Base-by-base conservation (phyloP, 1,284 basidiomycete genomes). In the Ganoderma resinaceum region DNA sequence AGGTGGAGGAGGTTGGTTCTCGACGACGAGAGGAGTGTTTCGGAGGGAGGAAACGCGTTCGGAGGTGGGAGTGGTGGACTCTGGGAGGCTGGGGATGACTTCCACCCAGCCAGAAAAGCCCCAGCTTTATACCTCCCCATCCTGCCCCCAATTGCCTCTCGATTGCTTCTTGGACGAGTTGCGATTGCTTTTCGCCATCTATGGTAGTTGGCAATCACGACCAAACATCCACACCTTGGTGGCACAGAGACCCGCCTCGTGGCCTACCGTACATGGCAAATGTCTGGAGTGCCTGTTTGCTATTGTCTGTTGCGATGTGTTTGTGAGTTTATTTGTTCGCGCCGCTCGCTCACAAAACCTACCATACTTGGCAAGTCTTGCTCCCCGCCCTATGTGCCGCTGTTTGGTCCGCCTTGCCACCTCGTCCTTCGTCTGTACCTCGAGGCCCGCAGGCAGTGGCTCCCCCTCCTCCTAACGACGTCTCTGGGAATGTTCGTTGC, bases 101-200 rank as follows among this genome's bases (percentile, higher is more conserved):
- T 60, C 20, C 58, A 18, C 26, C 9, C n/a, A 26, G n/a, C 33
- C 58, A 1, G 38, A 59, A 23, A 14, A 12, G n/a, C 18, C 57
- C 57, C 35, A 37, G 35, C 58, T 60, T 60, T 60, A 60, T 60
- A 60, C 14, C 1, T 20, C 4, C 20, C n/a, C 37, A 60, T 38
- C 38, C 35, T 18, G 23, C 35, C 12, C 9, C 33, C 11, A 52
- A 40, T 60, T 26, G 58, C 38, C 37, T 60, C 58, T 40, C 58
- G 58, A 60, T 60, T 42, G 58, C 37, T 42, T 26, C 23, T 12
- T 60, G 58, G 38, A 60, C 38, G 35, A 60, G 37, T 38, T 42
- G 35, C 23, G 58, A 40, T 60, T 59, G 58, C 57, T 35, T 35
- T 59, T 59, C 33, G 57, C 33, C 35, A 59, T 59, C n/a, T 35